Evolutionary conservation across 192 early-diverging fungal species (phyloP).

Genomic region (Glomus cerebriforme): DNA sequence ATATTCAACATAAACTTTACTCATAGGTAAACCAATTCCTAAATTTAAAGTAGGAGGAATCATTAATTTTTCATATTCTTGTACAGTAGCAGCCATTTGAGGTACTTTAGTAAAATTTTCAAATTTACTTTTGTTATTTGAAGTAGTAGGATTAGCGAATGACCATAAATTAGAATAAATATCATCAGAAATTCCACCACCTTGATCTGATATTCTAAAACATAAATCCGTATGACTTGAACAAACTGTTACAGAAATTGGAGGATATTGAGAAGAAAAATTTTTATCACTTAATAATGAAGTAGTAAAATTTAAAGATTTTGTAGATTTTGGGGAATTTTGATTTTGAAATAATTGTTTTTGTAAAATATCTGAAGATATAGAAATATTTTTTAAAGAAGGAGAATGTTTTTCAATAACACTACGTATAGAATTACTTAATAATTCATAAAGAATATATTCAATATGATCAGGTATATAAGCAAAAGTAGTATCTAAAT

Average conservation of each 20-base stretch:
- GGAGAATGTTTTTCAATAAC: constrained; percentile 60
- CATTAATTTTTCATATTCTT: constrained; percentile 52
- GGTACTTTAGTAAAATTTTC: constrained; percentile 74
- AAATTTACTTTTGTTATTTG: constrained; percentile 48
- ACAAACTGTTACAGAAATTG: constrained; percentile 85
- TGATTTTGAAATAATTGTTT: constrained; percentile 20
- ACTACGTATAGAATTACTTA: constrained; percentile 82
- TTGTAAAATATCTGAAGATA: constrained; percentile 1
- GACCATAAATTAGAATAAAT: constrained; percentile 80
- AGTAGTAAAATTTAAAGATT: neutral
- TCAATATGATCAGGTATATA: constrained; percentile 96
- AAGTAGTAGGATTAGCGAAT: constrained; percentile 45
- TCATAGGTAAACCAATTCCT: constrained; percentile 93
- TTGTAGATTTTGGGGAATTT: constrained; percentile 8
- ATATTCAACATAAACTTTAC: constrained; percentile 89
- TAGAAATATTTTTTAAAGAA: constrained; percentile 25
- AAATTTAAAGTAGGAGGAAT: constrained; percentile 50
- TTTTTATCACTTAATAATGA: no score
- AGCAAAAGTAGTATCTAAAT: constrained; percentile 73
- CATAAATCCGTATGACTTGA: constrained; percentile 71
- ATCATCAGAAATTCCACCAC: constrained; percentile 77
- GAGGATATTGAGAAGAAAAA: constrained; percentile 54
- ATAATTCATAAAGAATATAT: constrained; percentile 90
- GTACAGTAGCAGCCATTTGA: constrained; percentile 76
- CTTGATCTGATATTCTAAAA: constrained; percentile 92